A percentile compares a stretch with the other conserved stretches of the same genome.
Evolutionary conservation across 139 green algal genomes (phyloP).

Genomic region (Zygnema circumcarinatum): DNA sequence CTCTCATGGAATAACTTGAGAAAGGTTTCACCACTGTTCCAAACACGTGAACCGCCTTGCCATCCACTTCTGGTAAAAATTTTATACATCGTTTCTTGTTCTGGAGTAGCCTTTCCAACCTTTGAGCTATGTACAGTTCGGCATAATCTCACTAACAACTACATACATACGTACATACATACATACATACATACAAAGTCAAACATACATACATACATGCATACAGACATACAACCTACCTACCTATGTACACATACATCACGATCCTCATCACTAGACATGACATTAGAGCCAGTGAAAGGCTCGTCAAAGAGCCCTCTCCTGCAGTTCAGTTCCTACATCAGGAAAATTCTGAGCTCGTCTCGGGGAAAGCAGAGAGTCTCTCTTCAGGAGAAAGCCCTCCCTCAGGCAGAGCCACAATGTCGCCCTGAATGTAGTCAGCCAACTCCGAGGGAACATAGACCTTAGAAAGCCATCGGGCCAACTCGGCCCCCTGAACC

Average conservation of each 20-base stretch:
- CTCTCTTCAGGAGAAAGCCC: neutral
- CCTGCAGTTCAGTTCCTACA: neutral
- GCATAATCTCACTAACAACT: neutral
- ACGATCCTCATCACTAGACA: neutral
- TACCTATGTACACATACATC: neutral
- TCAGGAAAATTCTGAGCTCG: neutral
- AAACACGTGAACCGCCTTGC: too few relatives aligned
- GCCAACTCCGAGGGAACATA: neutral
- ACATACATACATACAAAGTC: neutral
- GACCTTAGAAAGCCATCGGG: conserved; percentile 35
- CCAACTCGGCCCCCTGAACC: conserved; percentile 28
- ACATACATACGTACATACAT: neutral
- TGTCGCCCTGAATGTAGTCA: conserved; percentile 43
- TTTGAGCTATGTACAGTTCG: too few relatives aligned
- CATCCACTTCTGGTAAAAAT: too few relatives aligned
- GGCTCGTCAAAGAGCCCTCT: neutral
- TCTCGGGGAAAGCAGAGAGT: neutral
- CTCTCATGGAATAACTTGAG: too few relatives aligned
- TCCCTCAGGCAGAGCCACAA: neutral
- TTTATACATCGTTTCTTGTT: too few relatives aligned
- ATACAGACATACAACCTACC: neutral
- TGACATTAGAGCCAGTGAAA: neutral
- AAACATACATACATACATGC: neutral
- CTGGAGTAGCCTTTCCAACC: too few relatives aligned
- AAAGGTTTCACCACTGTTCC: too few relatives aligned